Conservation (phyloP, 495 filamentous ascomycete genomes). For the Aspergillus biplanus region DNA sequence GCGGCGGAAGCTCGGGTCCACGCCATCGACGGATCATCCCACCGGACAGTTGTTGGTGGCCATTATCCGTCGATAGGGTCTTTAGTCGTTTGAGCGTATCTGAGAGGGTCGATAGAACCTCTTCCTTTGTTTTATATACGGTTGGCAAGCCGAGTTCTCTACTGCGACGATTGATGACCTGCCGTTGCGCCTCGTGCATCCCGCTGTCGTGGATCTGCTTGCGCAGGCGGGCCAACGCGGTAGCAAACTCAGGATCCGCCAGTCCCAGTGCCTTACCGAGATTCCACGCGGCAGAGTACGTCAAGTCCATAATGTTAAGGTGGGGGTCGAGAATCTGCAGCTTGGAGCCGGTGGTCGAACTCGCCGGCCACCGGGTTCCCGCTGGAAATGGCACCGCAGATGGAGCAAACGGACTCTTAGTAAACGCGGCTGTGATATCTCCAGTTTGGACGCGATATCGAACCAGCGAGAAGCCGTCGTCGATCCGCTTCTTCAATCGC, state of each 20-base stretch:
- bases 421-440: constrained; percentile 9
- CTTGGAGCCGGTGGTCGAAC: constrained; percentile 22
- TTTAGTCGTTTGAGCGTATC: background rate
- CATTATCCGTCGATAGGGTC: background rate
- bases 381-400: background rate
- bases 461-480: constrained; percentile 39
- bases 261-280: constrained; percentile 43
- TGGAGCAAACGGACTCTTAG: background rate
- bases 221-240: constrained; percentile 33
- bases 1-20: background rate
- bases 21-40: constrained; percentile 7
- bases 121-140: constrained; percentile 1
- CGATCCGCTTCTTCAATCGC: background rate
- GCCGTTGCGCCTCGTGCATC: constrained; percentile 1
- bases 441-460: constrained; percentile 29
- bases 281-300: constrained; percentile 54
- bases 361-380: background rate
- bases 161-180: constrained; percentile 1
- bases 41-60: background rate
- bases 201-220: background rate
- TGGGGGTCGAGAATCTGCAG: constrained; percentile 50
- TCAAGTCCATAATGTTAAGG: constrained; percentile 52
- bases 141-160: background rate
- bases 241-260: constrained; percentile 30
- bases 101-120: constrained; percentile 1